Percentiles rank a stretch among this genome's conserved stretches.
Evolutionary conservation across 306 rosid genomes (phyloP).

Genomic region (Prunus armeniaca): DNA sequence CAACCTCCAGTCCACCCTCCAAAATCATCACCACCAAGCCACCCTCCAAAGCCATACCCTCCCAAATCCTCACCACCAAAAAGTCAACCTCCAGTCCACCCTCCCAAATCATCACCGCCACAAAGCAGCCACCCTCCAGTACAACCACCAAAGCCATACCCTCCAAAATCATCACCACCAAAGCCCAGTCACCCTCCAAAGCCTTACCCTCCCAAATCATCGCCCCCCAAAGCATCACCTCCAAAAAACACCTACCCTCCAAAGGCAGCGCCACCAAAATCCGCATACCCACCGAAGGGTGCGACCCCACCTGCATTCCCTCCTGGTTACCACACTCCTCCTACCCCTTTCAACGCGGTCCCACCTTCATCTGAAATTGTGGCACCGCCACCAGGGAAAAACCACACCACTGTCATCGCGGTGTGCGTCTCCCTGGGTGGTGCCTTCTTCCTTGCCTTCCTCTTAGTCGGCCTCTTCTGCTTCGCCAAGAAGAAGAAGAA

Average conservation of each 20-base stretch:
- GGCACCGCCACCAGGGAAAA: conserved; percentile 28
- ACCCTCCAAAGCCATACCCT: not conserved
- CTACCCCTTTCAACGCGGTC: conserved; percentile 17
- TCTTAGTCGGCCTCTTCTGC: conserved; percentile 40
- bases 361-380: conserved; percentile 24
- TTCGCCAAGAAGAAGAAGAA: conserved; percentile 47
- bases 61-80: no score
- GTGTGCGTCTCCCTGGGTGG: conserved; percentile 54
- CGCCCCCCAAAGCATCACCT: not conserved
- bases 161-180: not conserved
- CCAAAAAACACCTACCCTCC: not conserved
- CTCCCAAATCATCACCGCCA: not conserved
- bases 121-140: not conserved
- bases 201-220: not conserved
- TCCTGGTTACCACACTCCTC: conserved; percentile 7
- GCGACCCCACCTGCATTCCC: conserved; percentile 5
- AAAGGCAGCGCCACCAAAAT: not conserved
- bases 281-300: conserved; percentile 13
- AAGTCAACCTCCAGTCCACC: no score
- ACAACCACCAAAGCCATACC: not conserved
- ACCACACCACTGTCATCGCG: conserved; percentile 47
- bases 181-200: not conserved
- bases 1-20: conserved; percentile 4
- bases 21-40: not conserved
- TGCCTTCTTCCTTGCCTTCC: conserved; percentile 40